A percentile compares a stretch with the other conserved stretches of the same genome.
phyloP scores from a whole-genome alignment of 768 basidiomycete species.

The Xerocomus brunneocitrinus region DNA sequence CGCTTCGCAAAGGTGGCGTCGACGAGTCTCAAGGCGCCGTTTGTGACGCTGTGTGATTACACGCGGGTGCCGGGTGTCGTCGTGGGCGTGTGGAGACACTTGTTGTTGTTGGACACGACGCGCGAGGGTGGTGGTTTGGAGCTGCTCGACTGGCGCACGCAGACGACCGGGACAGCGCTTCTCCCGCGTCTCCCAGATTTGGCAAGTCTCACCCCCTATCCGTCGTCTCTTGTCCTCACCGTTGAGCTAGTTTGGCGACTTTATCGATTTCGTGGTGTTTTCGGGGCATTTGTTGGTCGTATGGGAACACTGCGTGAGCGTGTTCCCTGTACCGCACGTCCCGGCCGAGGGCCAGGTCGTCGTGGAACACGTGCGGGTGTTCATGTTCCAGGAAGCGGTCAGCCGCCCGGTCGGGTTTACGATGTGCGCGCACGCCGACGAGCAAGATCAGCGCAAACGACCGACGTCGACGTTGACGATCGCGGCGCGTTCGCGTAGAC shows the following conservation, averaged over 20 bases:
- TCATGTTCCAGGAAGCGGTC: conserved; percentile 25
- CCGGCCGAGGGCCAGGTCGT: conserved; percentile 19
- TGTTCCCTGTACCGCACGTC: conserved; percentile 20
- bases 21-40: conserved; percentile 19
- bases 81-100: conserved; percentile 20
- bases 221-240: not conserved
- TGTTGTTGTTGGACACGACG: conserved; percentile 24
- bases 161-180: conserved; percentile 21
- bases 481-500: conserved; percentile 17
- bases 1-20: conserved; percentile 18
- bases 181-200: conserved; percentile 20
- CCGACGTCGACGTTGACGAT: conserved; percentile 22
- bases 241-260: conserved; percentile 18
- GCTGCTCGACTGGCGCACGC: conserved; percentile 26
- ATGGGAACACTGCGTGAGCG: conserved; percentile 28
- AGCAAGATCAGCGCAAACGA: not conserved
- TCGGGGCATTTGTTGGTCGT: conserved; percentile 19
- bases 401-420: conserved; percentile 25
- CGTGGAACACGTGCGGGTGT: conserved; percentile 22
- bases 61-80: conserved; percentile 19
- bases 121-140: conserved; percentile 22
- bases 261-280: conserved; percentile 25
- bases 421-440: conserved; percentile 17
- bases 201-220: conserved; percentile 9
- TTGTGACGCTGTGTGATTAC: conserved; percentile 21